Percentiles rank a stretch among this genome's conserved stretches.
Conservation (phyloP, 2,329 filamentous ascomycete species). For the Cryphonectria carpinicola region DNA sequence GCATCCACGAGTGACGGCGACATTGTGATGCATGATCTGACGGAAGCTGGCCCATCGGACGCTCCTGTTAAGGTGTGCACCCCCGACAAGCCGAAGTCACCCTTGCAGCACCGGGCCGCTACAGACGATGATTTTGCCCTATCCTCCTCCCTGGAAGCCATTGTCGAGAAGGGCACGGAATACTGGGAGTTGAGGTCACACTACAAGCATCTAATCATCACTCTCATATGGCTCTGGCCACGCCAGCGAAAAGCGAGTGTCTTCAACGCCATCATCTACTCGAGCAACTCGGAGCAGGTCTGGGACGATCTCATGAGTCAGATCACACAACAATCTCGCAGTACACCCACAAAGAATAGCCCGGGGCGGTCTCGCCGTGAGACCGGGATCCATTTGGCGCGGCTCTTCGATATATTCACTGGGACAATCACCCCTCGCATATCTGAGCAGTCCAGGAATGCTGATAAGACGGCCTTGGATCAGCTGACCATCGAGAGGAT, state of each 20-base stretch:
- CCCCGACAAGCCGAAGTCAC: conserved; percentile 10
- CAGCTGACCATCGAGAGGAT: not conserved
- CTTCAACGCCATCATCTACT: conserved; percentile 11
- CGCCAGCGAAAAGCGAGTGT: conserved; percentile 14
- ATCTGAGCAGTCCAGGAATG: not conserved
- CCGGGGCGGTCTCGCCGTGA: conserved; percentile 7
- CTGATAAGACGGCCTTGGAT: not conserved
- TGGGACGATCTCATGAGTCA: conserved; percentile 15
- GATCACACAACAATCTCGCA: not conserved
- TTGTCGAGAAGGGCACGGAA: conserved; percentile 22
- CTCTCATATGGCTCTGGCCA: conserved; percentile 21
- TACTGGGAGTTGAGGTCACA: conserved; percentile 28
- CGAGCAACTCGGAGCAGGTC: conserved; percentile 8
- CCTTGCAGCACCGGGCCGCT: not conserved
- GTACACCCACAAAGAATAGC: not conserved
- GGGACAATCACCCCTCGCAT: not conserved
- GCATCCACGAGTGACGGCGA: not conserved
- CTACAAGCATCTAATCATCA: conserved; percentile 28
- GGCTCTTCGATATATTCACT: conserved; percentile 20
- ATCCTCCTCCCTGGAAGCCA: conserved; percentile 14
- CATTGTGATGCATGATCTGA: conserved; percentile 25
- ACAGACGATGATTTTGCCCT: not conserved
- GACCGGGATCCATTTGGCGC: conserved; percentile 7
- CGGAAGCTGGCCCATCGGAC: conserved; percentile 8
- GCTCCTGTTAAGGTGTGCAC: conserved; percentile 4